Conservation (phyloP, 176 grass and related monocot genomes). For the Aegilops bicornis region DNA sequence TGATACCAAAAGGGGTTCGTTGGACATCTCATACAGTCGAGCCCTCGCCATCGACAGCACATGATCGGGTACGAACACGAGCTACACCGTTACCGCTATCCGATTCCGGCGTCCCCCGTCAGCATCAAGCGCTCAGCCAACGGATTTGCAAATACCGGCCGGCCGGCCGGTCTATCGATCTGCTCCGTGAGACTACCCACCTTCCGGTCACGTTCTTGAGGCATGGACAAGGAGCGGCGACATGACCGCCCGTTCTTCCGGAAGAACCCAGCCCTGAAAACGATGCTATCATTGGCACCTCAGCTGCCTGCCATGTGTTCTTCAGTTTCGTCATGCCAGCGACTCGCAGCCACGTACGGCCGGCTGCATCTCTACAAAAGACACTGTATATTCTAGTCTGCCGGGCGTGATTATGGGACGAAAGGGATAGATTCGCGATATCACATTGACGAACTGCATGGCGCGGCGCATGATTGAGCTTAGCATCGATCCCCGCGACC, state of each 20-base stretch:
- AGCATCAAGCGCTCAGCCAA: neutral
- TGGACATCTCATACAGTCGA: neutral
- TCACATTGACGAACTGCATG: neutral
- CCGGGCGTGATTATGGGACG: no score
- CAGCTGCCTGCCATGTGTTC: neutral
- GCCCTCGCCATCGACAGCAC: constrained; percentile 29
- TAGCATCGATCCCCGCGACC: no score
- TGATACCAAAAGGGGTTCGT: neutral
- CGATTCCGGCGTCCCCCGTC: neutral
- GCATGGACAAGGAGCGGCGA: neutral
- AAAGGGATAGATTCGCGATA: neutral
- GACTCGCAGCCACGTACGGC: neutral
- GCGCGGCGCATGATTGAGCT: neutral
- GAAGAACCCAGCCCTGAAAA: neutral
- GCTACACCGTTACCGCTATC: neutral
- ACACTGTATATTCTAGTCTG: neutral
- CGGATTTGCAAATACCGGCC: neutral
- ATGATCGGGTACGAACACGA: neutral
- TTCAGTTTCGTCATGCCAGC: neutral
- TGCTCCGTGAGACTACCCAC: no score
- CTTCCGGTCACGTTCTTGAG: neutral
- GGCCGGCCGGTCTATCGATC: no score
- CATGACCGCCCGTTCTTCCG: constrained; percentile 26
- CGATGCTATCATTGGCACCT: neutral
- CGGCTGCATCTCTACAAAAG: no score